Conservation (phyloP, 2,329 filamentous ascomycete species). For the Phialophora macrospora region DNA sequence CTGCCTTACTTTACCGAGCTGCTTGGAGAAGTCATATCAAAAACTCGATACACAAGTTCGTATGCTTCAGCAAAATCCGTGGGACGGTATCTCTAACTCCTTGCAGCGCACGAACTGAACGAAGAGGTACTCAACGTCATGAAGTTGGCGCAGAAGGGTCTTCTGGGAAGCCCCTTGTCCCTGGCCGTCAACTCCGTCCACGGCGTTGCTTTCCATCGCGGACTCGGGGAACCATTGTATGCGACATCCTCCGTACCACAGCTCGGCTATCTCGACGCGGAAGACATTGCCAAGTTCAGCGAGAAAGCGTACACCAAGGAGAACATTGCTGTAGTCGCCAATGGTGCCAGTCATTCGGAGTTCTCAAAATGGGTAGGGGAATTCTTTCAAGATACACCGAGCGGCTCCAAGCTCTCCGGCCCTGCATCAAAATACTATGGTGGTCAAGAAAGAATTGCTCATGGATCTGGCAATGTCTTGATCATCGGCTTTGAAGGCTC, state of each 20-base stretch:
- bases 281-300: conserved; percentile 76
- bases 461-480: conserved; percentile 76
- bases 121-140: conserved; percentile 84
- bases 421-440: conserved; percentile 84
- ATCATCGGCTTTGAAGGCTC: conserved; percentile 93
- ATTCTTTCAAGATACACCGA: conserved; percentile 77
- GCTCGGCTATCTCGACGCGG: conserved; percentile 78
- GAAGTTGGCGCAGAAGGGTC: conserved; percentile 74
- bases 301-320: conserved; percentile 80
- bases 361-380: conserved; percentile 88
- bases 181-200: conserved; percentile 87
- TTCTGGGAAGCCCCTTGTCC: conserved; percentile 65
- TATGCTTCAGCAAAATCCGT: background rate
- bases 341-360: conserved; percentile 76
- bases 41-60: conserved; percentile 79
- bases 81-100: conserved; percentile 18
- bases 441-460: conserved; percentile 88
- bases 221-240: conserved; percentile 79
- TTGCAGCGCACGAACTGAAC: conserved; percentile 80
- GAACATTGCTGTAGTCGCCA: conserved; percentile 89
- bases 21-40: conserved; percentile 84
- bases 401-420: conserved; percentile 59
- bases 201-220: conserved; percentile 86
- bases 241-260: conserved; percentile 73
- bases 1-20: conserved; percentile 97